Evolutionary conservation across 345 rosid species (phyloP).

Genomic region (Anastatica hierochuntica): DNA sequence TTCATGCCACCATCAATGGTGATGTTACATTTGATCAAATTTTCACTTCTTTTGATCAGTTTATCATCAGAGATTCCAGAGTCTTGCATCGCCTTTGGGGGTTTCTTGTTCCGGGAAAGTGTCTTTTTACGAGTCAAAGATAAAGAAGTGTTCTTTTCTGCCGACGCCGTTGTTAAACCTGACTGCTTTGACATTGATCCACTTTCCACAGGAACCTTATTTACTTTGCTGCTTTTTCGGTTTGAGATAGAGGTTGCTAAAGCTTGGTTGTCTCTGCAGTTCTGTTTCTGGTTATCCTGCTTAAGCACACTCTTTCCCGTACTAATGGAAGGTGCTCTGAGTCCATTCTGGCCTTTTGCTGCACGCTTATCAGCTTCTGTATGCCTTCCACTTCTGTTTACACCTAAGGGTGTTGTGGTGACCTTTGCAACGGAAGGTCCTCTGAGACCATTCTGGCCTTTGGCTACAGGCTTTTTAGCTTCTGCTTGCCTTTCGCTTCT

Average conservation of each 20-base stretch:
- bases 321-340: slow-evolving; percentile 41
- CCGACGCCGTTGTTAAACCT: slow-evolving; percentile 10
- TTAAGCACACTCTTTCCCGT: slow-evolving; percentile 47
- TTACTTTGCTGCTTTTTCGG: slow-evolving; percentile 30
- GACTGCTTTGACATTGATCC: slow-evolving; percentile 33
- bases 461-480: slow-evolving; percentile 43
- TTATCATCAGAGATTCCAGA: slow-evolving; percentile 25
- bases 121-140: slow-evolving; percentile 38
- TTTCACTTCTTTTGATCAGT: slow-evolving; percentile 31
- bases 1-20: slow-evolving; percentile 27
- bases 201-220: slow-evolving; percentile 33
- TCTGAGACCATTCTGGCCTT: slow-evolving; percentile 43
- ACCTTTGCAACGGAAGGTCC: slow-evolving; percentile 43
- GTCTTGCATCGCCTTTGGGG: slow-evolving; percentile 30
- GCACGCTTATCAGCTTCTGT: slow-evolving; percentile 32
- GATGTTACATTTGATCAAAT: slow-evolving; percentile 38
- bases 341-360: slow-evolving; percentile 31
- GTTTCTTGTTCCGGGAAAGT: slow-evolving; percentile 35
- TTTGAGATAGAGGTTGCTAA: slow-evolving; percentile 23
- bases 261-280: slow-evolving; percentile 39
- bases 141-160: slow-evolving; percentile 30
- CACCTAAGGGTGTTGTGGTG: slow-evolving; percentile 23
- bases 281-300: slow-evolving; percentile 90
- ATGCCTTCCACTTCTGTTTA: slow-evolving; percentile 25
- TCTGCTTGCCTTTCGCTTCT: slow-evolving; percentile 38